Percentiles rank a stretch among this genome's conserved stretches.
Evolutionary conservation across 192 early-diverging fungal genomes (phyloP).

Genomic region (Podila verticillata): DNA sequence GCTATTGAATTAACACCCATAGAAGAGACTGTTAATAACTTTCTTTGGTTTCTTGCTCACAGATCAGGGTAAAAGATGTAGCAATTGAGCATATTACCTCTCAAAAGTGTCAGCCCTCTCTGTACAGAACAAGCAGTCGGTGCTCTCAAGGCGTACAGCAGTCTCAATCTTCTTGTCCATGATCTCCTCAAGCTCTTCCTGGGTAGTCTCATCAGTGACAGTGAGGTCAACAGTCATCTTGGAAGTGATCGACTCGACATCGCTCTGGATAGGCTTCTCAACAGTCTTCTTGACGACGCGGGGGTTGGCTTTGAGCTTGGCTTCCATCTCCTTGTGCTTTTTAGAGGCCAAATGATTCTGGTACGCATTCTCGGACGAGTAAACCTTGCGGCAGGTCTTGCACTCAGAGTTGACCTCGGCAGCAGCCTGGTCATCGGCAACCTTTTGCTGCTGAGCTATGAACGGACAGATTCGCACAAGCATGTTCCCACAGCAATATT

Average conservation of each 20-base stretch:
- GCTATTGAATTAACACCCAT: constrained; percentile 6
- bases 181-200: constrained; percentile 69
- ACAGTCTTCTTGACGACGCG: constrained; percentile 3
- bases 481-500: too few relatives aligned
- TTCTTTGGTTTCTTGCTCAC: background rate
- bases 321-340: constrained; percentile 90
- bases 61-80: too few relatives aligned
- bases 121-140: constrained; percentile 95
- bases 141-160: constrained; percentile 69
- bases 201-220: constrained; percentile 61
- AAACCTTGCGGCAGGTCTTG: constrained; percentile 70
- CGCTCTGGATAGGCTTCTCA: constrained; percentile 37
- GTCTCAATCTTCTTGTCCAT: constrained; percentile 87
- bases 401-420: constrained; percentile 56
- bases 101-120: constrained; percentile 71
- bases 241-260: constrained; percentile 38
- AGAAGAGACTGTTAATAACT: background rate
- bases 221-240: constrained; percentile 49
- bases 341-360: constrained; percentile 92
- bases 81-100: constrained; percentile 6
- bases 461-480: background rate
- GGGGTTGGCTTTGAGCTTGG: constrained; percentile 52
- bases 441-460: constrained; percentile 44
- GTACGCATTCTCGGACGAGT: constrained; percentile 85
- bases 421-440: constrained; percentile 28